Conservation (phyloP, 2,329 filamentous ascomycete species). For the Fusarium guadeloupense region DNA sequence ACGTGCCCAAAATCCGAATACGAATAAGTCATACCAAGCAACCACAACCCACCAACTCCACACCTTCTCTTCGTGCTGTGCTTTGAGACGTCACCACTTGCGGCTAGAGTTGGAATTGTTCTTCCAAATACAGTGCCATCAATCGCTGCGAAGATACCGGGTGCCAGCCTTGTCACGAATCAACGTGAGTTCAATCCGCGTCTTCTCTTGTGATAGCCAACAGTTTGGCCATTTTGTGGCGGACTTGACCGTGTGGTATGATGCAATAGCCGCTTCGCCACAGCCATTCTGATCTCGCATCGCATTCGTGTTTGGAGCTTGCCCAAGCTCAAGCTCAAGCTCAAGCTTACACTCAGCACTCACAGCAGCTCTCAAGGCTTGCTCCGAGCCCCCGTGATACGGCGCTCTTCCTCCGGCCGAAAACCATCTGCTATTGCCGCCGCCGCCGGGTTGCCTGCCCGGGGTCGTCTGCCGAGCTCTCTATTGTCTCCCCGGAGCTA, state of each 20-base stretch:
- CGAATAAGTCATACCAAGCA: slow-evolving; percentile 29
- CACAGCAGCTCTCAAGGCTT: slow-evolving; percentile 13
- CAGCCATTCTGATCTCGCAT: slow-evolving; percentile 28
- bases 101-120: background rate
- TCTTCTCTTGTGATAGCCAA: background rate
- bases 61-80: slow-evolving; percentile 6
- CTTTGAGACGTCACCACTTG: slow-evolving; percentile 20
- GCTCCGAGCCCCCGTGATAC: slow-evolving; percentile 21
- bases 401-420: slow-evolving; percentile 17
- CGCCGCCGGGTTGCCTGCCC: background rate
- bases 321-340: slow-evolving; percentile 22
- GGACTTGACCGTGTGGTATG: slow-evolving; percentile 36
- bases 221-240: slow-evolving; percentile 10
- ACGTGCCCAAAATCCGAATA: slow-evolving; percentile 31
- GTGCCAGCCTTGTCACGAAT: slow-evolving; percentile 2
- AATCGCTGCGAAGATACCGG: background rate
- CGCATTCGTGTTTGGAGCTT: slow-evolving; percentile 40
- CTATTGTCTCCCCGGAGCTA: slow-evolving; percentile 18
- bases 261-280: slow-evolving; percentile 37
- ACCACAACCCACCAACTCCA: slow-evolving; percentile 3
- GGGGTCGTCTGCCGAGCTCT: slow-evolving; percentile 24
- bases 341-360: slow-evolving; percentile 13
- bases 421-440: background rate
- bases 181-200: background rate
- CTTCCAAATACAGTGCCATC: slow-evolving; percentile 1